phyloP scores from a whole-genome alignment of 2,329 filamentous ascomycete genomes.

The Neopestalotiopsis rosae region DNA sequence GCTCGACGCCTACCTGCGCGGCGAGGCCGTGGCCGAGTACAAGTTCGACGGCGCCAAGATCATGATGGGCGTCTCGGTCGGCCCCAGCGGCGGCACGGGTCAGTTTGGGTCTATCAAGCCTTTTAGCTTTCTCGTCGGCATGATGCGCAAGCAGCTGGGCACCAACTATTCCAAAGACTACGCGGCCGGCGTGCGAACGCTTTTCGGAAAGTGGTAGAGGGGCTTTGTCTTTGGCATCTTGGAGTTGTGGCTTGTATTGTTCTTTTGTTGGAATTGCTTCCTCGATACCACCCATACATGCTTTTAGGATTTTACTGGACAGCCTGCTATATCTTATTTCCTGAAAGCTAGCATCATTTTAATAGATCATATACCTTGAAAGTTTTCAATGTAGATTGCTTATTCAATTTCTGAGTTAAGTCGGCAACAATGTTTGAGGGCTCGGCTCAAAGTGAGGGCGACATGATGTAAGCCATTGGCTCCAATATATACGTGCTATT shows the following conservation, averaged over 20 bases:
- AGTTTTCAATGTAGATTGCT: too few relatives aligned
- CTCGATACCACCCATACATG: background rate
- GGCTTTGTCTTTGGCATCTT: background rate
- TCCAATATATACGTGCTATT: background rate
- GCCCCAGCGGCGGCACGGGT: constrained; percentile 44
- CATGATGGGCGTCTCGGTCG: constrained; percentile 44
- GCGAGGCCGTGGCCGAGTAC: constrained; percentile 38
- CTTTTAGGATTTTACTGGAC: too few relatives aligned
- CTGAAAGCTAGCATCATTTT: background rate
- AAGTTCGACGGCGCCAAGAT: constrained; percentile 31
- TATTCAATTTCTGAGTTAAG: too few relatives aligned
- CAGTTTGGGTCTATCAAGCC: constrained; percentile 43
- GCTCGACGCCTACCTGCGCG: constrained; percentile 36
- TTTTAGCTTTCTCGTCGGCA: constrained; percentile 45
- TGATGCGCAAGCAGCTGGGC: constrained; percentile 43
- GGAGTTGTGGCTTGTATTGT: background rate
- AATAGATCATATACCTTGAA: too few relatives aligned
- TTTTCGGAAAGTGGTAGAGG: constrained; percentile 5
- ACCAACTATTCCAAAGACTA: constrained; percentile 36
- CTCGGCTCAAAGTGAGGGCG: too few relatives aligned
- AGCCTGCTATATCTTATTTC: background rate
- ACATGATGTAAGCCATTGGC: too few relatives aligned
- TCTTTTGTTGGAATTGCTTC: background rate
- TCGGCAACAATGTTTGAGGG: too few relatives aligned
- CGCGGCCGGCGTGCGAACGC: constrained; percentile 34